phyloP scores from a whole-genome alignment of 139 green algal species.

The Marvania coccoides region DNA sequence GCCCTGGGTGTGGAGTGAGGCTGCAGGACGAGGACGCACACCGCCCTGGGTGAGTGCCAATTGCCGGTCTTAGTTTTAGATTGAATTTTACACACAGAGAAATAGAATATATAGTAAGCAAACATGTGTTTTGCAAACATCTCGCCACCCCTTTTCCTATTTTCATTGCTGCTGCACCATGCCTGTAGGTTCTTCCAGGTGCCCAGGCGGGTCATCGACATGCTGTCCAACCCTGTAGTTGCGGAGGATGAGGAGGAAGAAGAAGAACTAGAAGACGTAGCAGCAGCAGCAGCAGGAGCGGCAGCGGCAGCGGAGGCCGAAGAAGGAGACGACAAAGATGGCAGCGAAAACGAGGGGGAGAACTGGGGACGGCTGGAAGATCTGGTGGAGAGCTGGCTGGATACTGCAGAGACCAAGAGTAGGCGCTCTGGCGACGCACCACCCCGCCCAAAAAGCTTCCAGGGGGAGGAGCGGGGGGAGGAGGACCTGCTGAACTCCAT shows the following conservation, averaged over 20 bases:
- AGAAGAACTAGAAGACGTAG: not conserved
- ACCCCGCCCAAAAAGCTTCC: not conserved
- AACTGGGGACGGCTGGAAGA: not conserved
- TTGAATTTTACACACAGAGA: too few relatives aligned
- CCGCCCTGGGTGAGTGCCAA: slow-evolving; percentile 49
- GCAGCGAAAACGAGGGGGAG: not conserved
- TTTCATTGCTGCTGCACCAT: too few relatives aligned
- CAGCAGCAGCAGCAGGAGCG: not conserved
- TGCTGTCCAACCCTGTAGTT: not conserved
- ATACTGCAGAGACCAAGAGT: not conserved
- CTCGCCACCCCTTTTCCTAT: not conserved
- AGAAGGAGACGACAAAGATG: not conserved
- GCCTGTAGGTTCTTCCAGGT: slow-evolving; percentile 60
- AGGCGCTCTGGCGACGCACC: too few relatives aligned
- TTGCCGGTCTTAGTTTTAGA: not conserved
- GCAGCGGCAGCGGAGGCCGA: not conserved
- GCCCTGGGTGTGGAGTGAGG: slow-evolving; percentile 69
- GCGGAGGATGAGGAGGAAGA: not conserved
- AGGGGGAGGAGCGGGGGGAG: slow-evolving; percentile 10
- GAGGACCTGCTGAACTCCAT: slow-evolving; percentile 24
- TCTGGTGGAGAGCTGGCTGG: not conserved
- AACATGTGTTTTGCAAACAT: too few relatives aligned
- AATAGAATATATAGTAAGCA: too few relatives aligned
- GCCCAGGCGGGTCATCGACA: slow-evolving; percentile 41
- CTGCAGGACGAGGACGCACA: slow-evolving; percentile 57